Evolutionary conservation across 2,329 filamentous ascomycete genomes (phyloP).

Genomic region (Aspergillus sp.): DNA sequence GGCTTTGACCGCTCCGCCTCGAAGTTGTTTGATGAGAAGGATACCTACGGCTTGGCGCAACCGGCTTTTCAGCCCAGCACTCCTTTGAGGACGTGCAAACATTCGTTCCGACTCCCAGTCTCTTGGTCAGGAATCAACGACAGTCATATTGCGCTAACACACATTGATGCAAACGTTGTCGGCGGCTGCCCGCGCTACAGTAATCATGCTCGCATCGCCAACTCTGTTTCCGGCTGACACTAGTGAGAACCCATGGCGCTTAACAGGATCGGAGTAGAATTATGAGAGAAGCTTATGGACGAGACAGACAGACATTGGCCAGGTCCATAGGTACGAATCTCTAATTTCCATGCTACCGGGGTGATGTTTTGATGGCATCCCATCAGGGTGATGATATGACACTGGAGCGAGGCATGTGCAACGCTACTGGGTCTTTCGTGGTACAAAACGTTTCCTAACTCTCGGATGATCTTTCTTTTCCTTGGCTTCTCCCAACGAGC

Average conservation of each 20-base stretch:
- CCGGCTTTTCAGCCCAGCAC: slow-evolving; percentile 17
- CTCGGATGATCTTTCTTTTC: slow-evolving; percentile 23
- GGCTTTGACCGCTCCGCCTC: slow-evolving; percentile 22
- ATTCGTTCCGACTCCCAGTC: slow-evolving; percentile 18
- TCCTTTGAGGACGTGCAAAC: slow-evolving; percentile 28
- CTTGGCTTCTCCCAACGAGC: slow-evolving; percentile 22
- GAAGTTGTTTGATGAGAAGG: slow-evolving; percentile 26
- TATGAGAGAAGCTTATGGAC: slow-evolving; percentile 6
- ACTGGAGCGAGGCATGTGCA: slow-evolving; percentile 21
- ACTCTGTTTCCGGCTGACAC: neutral
- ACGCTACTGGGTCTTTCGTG: slow-evolving; percentile 39
- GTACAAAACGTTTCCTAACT: slow-evolving; percentile 32
- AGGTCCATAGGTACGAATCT: slow-evolving; percentile 21
- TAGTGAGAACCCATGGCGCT: slow-evolving; percentile 5
- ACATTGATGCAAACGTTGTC: slow-evolving; percentile 32
- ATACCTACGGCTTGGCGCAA: slow-evolving; percentile 26
- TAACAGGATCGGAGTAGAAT: slow-evolving; percentile 6
- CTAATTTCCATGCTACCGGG: slow-evolving; percentile 19
- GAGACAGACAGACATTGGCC: slow-evolving; percentile 19
- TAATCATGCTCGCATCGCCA: neutral
- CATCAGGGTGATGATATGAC: slow-evolving; percentile 28
- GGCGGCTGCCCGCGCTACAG: slow-evolving; percentile 24
- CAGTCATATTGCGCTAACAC: slow-evolving; percentile 19
- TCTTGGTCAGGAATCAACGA: slow-evolving; percentile 10
- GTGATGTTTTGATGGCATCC: slow-evolving; percentile 24